These are phyloP conservation scores for Alternaria triticina DNA, from an alignment of 2,329 filamentous ascomycete species.

Conservation along the genomic window DNA sequence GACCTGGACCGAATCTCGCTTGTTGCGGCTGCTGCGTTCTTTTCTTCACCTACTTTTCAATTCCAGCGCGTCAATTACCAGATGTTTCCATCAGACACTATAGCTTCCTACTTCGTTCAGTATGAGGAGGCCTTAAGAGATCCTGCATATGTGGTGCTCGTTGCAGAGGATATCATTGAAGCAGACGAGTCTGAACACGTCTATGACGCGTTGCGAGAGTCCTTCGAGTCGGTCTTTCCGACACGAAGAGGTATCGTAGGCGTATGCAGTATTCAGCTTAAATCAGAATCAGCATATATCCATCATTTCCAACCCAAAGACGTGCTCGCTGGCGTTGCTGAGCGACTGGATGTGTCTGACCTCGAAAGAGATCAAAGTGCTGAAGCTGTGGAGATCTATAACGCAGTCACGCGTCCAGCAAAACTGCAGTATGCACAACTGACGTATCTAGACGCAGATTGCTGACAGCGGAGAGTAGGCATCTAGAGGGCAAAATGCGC, in stretches of 20 bases:
- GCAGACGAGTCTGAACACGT: conserved; percentile 19
- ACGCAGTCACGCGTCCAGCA: conserved; percentile 25
- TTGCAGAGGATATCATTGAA: conserved; percentile 22
- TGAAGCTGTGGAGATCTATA: conserved; percentile 24
- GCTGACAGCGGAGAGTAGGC: conserved; percentile 12
- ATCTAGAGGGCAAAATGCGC: conserved; percentile 22
- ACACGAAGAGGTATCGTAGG: conserved; percentile 27
- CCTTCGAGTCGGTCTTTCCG: conserved; percentile 7
- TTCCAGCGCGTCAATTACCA: conserved; percentile 33
- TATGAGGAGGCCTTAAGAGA: conserved; percentile 23
- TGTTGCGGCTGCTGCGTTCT: conserved; percentile 40
- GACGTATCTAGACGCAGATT: background rate
- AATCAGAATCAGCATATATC: conserved; percentile 26
- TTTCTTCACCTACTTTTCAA: conserved; percentile 36
- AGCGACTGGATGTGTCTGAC: background rate
- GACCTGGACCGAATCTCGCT: conserved; percentile 35
- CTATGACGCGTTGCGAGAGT: conserved; percentile 28
- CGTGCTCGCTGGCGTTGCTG: conserved; percentile 20
- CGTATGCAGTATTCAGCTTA: conserved; percentile 31
- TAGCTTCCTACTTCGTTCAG: conserved; percentile 25
- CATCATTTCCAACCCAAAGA: conserved; percentile 24
- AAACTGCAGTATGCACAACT: conserved; percentile 27
- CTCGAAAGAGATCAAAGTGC: conserved; percentile 26
- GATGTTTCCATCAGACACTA: conserved; percentile 30
- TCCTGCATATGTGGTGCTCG: conserved; percentile 21